Conservation (phyloP, 1,284 basidiomycete genomes). For the Ustilago xerochloae region DNA sequence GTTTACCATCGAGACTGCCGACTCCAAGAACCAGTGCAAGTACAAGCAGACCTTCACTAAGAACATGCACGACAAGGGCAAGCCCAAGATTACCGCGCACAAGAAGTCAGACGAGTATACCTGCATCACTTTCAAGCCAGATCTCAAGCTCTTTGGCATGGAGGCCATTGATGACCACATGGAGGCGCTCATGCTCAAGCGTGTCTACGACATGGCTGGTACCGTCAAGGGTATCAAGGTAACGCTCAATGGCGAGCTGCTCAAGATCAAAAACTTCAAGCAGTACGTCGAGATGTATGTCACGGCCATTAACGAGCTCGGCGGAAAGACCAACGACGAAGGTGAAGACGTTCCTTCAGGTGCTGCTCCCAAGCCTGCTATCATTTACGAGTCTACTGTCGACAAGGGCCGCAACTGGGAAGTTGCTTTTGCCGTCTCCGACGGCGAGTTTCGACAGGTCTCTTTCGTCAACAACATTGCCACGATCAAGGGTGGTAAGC, state of each 20-base stretch:
- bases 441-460: conserved; percentile 81
- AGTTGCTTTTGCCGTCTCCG: conserved; percentile 92
- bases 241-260: conserved; percentile 86
- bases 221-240: conserved; percentile 94
- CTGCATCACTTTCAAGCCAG: conserved; percentile 93
- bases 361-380: conserved; percentile 78
- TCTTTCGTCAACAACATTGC: conserved; percentile 99
- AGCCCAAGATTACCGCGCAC: conserved; percentile 90
- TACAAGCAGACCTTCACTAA: conserved; percentile 95
- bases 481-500: conserved; percentile 95
- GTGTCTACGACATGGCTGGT: conserved; percentile 97
- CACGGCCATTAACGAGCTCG: conserved; percentile 69
- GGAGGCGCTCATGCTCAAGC: conserved; percentile 87
- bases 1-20: conserved; percentile 97
- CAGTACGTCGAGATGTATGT: conserved; percentile 95
- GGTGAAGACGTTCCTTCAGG: conserved; percentile 72
- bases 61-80: conserved; percentile 89
- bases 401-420: conserved; percentile 82
- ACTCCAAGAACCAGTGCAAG: conserved; percentile 86
- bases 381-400: conserved; percentile 85
- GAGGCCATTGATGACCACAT: conserved; percentile 90
- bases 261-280: conserved; percentile 96
- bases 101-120: conserved; percentile 81
- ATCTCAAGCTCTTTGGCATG: conserved; percentile 93
- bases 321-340: conserved; percentile 46